Evolutionary conservation across 345 rosid genomes (phyloP).

Genomic region (Dipteronia sinensis): DNA sequence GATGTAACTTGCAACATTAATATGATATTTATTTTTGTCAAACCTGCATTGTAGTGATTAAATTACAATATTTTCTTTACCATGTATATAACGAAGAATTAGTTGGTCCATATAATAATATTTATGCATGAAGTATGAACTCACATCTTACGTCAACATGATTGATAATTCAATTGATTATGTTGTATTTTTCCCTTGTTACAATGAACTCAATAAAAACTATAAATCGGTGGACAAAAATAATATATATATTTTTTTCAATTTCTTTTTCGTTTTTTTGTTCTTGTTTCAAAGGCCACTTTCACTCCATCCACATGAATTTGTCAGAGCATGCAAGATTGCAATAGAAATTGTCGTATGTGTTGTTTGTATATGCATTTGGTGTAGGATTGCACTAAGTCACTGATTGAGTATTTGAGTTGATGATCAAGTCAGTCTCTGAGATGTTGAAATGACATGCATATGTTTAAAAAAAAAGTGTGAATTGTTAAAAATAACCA

Average conservation of each 20-base stretch:
- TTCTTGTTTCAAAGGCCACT: background rate
- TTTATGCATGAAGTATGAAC: background rate
- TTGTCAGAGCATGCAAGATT: background rate
- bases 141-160: background rate
- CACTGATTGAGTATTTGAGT: background rate
- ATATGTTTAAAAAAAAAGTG: background rate
- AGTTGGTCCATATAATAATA: background rate
- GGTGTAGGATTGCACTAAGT: background rate
- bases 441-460: constrained; percentile 2
- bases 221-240: background rate
- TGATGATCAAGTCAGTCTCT: background rate
- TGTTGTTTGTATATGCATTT: constrained; percentile 7
- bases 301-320: background rate
- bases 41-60: background rate
- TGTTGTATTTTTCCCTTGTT: too few species aligned
- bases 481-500: too few species aligned
- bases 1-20: background rate
- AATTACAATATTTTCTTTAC: background rate
- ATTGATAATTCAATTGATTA: background rate
- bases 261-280: background rate
- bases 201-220: background rate
- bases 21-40: too few species aligned
- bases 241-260: too few species aligned
- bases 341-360: too few species aligned
- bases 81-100: background rate